phyloP scores from a whole-genome alignment of 1,284 basidiomycete species.

The Ustilago sp. region DNA sequence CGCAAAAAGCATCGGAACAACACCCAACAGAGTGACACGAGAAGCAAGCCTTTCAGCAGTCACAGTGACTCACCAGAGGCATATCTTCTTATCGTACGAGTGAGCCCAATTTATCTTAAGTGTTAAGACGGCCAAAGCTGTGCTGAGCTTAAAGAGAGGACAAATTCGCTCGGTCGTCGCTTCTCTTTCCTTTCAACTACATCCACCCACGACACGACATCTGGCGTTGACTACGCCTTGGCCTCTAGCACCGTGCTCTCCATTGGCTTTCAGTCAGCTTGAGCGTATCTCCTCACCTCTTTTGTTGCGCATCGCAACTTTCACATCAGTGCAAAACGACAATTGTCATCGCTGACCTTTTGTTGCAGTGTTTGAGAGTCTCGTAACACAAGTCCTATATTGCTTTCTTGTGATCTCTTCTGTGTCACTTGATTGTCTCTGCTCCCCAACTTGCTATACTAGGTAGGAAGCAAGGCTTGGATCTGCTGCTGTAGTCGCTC shows the following conservation, averaged over 20 bases:
- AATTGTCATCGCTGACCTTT: constrained; percentile 4
- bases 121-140: constrained; percentile 1
- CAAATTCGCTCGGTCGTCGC: constrained; percentile 1
- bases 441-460: background rate
- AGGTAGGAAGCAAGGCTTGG: background rate
- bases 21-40: background rate
- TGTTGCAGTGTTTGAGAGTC: constrained; percentile 24
- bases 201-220: constrained; percentile 30
- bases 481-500: background rate
- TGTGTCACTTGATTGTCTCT: constrained; percentile 18
- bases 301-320: constrained; percentile 1
- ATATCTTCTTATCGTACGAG: constrained; percentile 13
- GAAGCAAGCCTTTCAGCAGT: background rate
- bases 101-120: background rate
- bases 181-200: constrained; percentile 21
- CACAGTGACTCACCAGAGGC: constrained; percentile 5
- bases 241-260: constrained; percentile 25
- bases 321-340: background rate
- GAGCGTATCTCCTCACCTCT: background rate
- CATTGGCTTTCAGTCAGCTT: constrained; percentile 1
- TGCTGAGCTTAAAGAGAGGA: background rate
- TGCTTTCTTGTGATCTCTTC: constrained; percentile 3
- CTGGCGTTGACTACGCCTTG: constrained; percentile 24
- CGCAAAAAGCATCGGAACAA: constrained; percentile 6
- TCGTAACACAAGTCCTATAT: constrained; percentile 4